Base-by-base conservation (phyloP, 148 eudicot species). In the Fallopia convolvulus region DNA sequence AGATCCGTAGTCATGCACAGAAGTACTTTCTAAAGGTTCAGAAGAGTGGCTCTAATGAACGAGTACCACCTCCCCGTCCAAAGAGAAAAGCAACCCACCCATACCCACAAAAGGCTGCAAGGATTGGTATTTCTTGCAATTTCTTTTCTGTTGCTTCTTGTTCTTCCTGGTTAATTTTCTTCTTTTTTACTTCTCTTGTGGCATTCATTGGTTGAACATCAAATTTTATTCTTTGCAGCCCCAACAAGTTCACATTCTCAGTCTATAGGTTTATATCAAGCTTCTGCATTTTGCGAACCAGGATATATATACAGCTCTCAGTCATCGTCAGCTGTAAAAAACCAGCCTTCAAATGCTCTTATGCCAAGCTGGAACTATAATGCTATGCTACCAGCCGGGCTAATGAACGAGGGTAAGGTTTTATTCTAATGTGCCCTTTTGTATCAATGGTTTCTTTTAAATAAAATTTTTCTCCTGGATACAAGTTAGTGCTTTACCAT, bases 61-160 rank as follows among this genome's bases (percentile, higher is more conserved):
- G 83, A 72, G 90, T 89, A 13, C 92, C 92, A 33, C 92, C 92
- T 53, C 88, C 92, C 48, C 81, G 92, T 39, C 92, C 92, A 13
- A 89, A 89, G 84, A 85, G 89, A 77, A 89, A 89, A 84, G 92
- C 92, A 61, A 77, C 89, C 55, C 88, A 89, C 80, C 92, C 92
- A 41, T 89, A 89, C 76, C 92, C 92, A 9, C 92, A 87, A 39
- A 89, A 89, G 79, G 90, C 92, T n/a, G 77, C 86, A 53, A 87
- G 85, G 78, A 84, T 30, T 61, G 88, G 92, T 89, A 33, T 26
- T 4, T 58, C 65, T 20, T 20, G 65, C 65, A 21, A 20, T 23
- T 58, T 58, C 32, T 75, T 17, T 53, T 30, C 17, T 44, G 61
- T 52, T 63, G 52, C 21, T 49, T 76, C 76, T 23, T 8, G 41